Evolutionary conservation across 805 yeast genomes (phyloP).

Genomic region (Sungouiozyma intestinalis): DNA sequence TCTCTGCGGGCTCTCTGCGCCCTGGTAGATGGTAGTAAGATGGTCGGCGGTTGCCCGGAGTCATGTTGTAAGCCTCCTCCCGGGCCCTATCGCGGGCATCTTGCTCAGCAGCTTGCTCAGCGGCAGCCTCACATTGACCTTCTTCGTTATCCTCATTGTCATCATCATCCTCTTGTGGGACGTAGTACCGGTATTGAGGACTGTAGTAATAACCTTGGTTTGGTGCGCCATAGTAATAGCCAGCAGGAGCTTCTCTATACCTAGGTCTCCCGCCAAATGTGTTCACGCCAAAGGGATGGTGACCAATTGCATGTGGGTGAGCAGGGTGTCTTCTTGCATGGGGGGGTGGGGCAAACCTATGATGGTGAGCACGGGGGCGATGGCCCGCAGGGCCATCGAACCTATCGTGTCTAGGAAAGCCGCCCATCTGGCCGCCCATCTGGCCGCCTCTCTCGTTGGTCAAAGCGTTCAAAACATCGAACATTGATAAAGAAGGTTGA

Average conservation of each 20-base stretch:
- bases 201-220: constrained; percentile 18
- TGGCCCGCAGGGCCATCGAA: constrained; percentile 2
- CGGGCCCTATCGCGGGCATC: constrained; percentile 1
- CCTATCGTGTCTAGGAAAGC: constrained; percentile 1
- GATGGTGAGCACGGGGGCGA: constrained; percentile 3
- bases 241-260: constrained; percentile 4
- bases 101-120: constrained; percentile 8
- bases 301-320: constrained; percentile 1
- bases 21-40: constrained; percentile 16
- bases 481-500: constrained; percentile 24
- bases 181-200: constrained; percentile 23
- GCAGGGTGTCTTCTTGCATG: neutral
- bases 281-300: neutral
- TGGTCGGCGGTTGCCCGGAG: constrained; percentile 5
- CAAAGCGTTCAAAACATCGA: constrained; percentile 23
- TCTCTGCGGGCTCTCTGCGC: constrained; percentile 1
- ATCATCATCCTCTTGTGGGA: constrained; percentile 26
- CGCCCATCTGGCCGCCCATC: constrained; percentile 1
- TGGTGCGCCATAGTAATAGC: constrained; percentile 9
- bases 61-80: neutral
- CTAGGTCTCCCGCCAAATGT: constrained; percentile 2
- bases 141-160: constrained; percentile 21
- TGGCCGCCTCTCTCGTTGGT: constrained; percentile 13
- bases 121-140: constrained; percentile 7
- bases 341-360: neutral